Evolutionary conservation across 345 rosid species (phyloP), one percentile per base, ranked within the genome.

Genomic region (Eucalyptus decipiens): DNA sequence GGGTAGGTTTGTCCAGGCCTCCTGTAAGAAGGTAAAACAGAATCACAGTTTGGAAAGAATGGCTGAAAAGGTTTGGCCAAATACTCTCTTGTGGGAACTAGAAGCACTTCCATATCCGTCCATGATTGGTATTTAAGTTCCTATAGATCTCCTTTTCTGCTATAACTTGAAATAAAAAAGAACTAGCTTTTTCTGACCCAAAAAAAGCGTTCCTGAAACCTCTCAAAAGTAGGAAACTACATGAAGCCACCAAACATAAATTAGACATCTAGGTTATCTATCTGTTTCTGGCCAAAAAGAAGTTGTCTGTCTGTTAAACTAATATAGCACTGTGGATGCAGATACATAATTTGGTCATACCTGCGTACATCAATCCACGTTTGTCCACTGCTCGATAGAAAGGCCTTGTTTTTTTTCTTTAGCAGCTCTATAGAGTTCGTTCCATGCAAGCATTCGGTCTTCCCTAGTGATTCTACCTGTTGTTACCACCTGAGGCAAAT

Each of bases 311-410:
- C 69, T 45, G 37, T 81, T 76, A 21, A 49, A 62, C 10, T 85
- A 49, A 28, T 51, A 87, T 56, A 42, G 67, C 50, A 24, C 48
- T 45, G 88, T n/a, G 72, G 62, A 72, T 37, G 37, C 80, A 32
- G 45, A 42, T 50, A 40, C 47, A 89, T 26, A 87, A 21, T n/a
- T 5, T 89, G 54, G 83, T 40, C 83, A 40, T 93, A 97, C 99
- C 99, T 95, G 99, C 98, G 91, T 96, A 96, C 99, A 97, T 97
- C 48, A 97, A 93, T 92, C 98, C 96, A 72, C 72, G 83, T 85
- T 96, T 94, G 90, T 96, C 90, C 86, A 93, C 96, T 15, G 93
- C 97, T 48, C 99, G 94, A 92, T 93, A 96, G 91, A 97, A 97
- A 80, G 99, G 97, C 47, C 98, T 92, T 50, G 91, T 91, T 83